phyloP scores from a whole-genome alignment of 2,329 filamentous ascomycete species.

The Pseudonectria buxi region DNA sequence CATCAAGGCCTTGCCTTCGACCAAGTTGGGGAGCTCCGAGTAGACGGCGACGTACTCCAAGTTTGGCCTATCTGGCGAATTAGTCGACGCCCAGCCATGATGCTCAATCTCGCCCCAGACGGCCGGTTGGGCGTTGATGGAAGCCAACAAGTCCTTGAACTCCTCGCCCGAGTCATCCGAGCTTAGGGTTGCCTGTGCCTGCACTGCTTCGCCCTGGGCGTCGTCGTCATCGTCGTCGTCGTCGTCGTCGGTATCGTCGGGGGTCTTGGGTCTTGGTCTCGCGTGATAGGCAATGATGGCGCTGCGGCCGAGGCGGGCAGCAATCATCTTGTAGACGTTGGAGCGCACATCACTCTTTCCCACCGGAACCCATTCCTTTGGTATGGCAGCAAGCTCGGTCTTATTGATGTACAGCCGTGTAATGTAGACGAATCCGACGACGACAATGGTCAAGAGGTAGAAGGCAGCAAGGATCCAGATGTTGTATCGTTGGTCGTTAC shows the following conservation, averaged over 20 bases:
- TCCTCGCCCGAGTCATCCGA: conserved; percentile 31
- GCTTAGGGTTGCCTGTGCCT: conserved; percentile 3
- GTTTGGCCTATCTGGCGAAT: conserved; percentile 65
- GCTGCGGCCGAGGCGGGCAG: conserved; percentile 64
- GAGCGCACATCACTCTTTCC: conserved; percentile 77
- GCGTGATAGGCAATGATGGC: conserved; percentile 71
- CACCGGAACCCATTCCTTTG: conserved; percentile 78
- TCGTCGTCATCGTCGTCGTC: conserved; percentile 4
- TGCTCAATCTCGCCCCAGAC: conserved; percentile 83
- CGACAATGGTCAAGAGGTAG: conserved; percentile 65
- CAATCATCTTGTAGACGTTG: conserved; percentile 69
- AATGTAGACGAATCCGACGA: conserved; percentile 71
- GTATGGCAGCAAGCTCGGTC: conserved; percentile 71
- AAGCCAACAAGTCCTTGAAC: conserved; percentile 34
- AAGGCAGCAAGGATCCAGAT: conserved; percentile 73
- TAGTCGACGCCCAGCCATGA: conserved; percentile 80
- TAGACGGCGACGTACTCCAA: conserved; percentile 80
- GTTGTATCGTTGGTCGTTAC: conserved; percentile 63
- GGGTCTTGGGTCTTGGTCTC: conserved; percentile 24
- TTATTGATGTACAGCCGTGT: conserved; percentile 82
- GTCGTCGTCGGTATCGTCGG: conserved; percentile 9
- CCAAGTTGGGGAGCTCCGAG: conserved; percentile 76
- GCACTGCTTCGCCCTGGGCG: conserved; percentile 11
- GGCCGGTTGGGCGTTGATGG: conserved; percentile 44
- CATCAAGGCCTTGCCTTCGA: conserved; percentile 89